These are phyloP conservation scores for Huntiella bhutanensis DNA, from an alignment of 2,329 filamentous ascomycete species.

Conservation along the genomic window DNA sequence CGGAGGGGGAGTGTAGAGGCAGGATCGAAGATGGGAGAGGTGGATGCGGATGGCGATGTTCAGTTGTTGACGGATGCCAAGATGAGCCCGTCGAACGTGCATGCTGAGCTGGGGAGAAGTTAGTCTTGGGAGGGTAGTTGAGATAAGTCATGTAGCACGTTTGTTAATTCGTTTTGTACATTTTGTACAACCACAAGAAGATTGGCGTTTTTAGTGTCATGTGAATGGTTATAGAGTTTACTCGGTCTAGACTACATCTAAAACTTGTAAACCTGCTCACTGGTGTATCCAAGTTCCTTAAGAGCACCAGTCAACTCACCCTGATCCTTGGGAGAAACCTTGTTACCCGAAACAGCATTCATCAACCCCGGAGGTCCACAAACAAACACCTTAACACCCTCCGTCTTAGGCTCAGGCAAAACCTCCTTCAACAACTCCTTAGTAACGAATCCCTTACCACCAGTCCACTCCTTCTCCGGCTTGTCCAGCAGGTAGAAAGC, in stretches of 20 bases:
- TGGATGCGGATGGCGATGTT: neutral
- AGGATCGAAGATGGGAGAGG: neutral
- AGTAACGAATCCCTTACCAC: constrained; percentile 61
- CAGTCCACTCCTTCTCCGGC: constrained; percentile 56
- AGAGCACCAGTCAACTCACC: constrained; percentile 70
- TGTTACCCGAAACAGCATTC: constrained; percentile 75
- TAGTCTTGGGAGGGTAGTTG: neutral
- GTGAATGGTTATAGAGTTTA: no score
- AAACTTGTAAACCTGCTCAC: constrained; percentile 89
- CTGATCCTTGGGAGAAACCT: constrained; percentile 86
- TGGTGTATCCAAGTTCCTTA: constrained; percentile 53
- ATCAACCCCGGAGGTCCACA: constrained; percentile 86
- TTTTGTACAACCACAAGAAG: no score
- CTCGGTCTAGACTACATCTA: constrained; percentile 20
- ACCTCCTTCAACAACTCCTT: constrained; percentile 93
- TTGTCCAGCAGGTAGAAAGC: constrained; percentile 89
- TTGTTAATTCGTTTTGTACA: no score
- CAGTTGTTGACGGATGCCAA: constrained; percentile 11
- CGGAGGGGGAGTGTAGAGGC: constrained; percentile 31
- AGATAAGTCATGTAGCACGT: neutral
- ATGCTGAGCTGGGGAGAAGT: neutral
- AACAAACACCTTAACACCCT: constrained; percentile 91
- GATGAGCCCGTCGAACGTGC: constrained; percentile 5
- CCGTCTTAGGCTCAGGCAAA: constrained; percentile 74
- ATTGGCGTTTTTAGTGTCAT: no score